These are phyloP conservation scores for Xylariaceae sp. DNA, from an alignment of 2,329 filamentous ascomycete species.

Conservation along the genomic window DNA sequence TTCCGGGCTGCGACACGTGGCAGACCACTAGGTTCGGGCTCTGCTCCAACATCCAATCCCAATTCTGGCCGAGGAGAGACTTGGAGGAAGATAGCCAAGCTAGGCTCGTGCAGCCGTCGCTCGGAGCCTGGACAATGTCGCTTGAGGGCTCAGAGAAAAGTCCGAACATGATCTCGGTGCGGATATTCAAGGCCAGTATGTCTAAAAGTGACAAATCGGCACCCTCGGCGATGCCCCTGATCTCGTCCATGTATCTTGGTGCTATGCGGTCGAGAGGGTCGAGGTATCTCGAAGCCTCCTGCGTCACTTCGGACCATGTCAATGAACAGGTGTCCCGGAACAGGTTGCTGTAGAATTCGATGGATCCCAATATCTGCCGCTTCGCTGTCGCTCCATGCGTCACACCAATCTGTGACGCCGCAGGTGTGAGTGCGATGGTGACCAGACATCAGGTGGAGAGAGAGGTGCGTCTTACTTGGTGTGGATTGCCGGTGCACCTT, in stretches of 20 bases:
- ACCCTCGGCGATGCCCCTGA: constrained; percentile 53
- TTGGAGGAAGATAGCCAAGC: constrained; percentile 38
- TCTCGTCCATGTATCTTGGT: constrained; percentile 41
- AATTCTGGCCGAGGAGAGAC: constrained; percentile 53
- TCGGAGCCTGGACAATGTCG: constrained; percentile 18
- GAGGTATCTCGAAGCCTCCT: constrained; percentile 45
- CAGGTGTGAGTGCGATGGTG: constrained; percentile 7
- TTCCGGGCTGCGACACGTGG: constrained; percentile 40
- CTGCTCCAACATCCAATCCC: constrained; percentile 57
- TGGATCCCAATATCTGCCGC: constrained; percentile 31
- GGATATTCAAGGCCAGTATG: constrained; percentile 56
- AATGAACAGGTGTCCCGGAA: constrained; percentile 34
- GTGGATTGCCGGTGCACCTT: constrained; percentile 13
- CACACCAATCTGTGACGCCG: constrained; percentile 32
- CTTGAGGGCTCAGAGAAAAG: constrained; percentile 39
- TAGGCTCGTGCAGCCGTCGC: constrained; percentile 56
- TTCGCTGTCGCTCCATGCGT: constrained; percentile 33
- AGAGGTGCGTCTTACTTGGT: constrained; percentile 2
- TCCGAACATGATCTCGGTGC: constrained; percentile 57
- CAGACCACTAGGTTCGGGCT: constrained; percentile 48
- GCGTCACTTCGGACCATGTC: constrained; percentile 31
- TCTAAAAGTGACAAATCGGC: constrained; percentile 44
- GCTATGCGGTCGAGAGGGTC: constrained; percentile 38
- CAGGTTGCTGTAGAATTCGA: constrained; percentile 36
- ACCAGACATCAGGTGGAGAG: too few relatives aligned